Evolutionary conservation across 805 yeast species (phyloP).

Genomic region (Jamesozyma rosinii): DNA sequence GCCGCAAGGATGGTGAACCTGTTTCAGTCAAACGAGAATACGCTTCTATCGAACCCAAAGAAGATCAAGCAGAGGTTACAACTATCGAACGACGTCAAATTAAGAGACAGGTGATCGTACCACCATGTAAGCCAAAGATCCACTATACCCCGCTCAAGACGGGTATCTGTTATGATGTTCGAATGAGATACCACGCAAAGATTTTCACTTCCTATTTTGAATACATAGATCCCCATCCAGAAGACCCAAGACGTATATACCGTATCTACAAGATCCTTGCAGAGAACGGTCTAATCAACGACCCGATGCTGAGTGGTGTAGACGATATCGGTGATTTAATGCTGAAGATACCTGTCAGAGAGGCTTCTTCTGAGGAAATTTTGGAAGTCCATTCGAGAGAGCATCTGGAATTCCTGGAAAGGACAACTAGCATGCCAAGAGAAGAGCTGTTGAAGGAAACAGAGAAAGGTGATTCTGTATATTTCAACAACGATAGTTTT

Average conservation of each 20-base stretch:
- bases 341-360: conserved; percentile 84
- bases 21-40: background rate
- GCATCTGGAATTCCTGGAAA: conserved; percentile 65
- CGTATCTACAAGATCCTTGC: conserved; percentile 88
- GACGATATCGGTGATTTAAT: conserved; percentile 77
- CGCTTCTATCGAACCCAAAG: background rate
- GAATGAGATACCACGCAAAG: conserved; percentile 96
- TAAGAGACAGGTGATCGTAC: conserved; percentile 40
- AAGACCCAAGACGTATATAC: conserved; percentile 93
- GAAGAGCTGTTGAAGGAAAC: conserved; percentile 73
- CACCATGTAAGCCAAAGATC: conserved; percentile 56
- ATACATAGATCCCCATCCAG: conserved; percentile 97
- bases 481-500: conserved; percentile 83
- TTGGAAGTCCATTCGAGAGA: conserved; percentile 74
- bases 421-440: conserved; percentile 68
- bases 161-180: conserved; percentile 89
- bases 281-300: conserved; percentile 82
- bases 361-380: conserved; percentile 80
- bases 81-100: background rate
- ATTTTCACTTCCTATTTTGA: conserved; percentile 85
- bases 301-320: conserved; percentile 57
- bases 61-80: conserved; percentile 8
- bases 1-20: background rate
- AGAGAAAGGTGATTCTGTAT: conserved; percentile 88
- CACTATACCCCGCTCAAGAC: conserved; percentile 71